Base-by-base conservation (phyloP, 331 rosid genomes). In the Rhamnella rubrinervis region DNA sequence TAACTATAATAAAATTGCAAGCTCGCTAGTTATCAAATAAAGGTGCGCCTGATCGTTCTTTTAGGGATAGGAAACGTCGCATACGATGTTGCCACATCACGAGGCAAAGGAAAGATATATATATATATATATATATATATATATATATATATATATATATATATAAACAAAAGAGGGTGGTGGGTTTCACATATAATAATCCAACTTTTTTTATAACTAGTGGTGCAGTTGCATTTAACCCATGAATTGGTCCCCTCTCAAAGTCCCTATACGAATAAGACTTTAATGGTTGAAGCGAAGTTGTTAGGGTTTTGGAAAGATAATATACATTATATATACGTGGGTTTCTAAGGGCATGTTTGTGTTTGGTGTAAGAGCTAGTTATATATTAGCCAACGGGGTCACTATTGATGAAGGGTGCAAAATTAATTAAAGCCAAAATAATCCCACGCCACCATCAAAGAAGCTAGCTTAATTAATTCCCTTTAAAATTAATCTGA, bases 241-340 rank as follows among this genome's bases (percentile, higher is more conserved):
- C 77, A 68, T 26, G 63, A 11, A 44, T 52, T 86, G 97, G 93
- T 92, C 93, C 97, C 96, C 80, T 63, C 68, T 19, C 67, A 65
- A 62, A 46, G 66, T 52, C 71, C 38, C 38, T 74, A 52, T 68
- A 49, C 63, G 93, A 82, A 70, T 75, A 68, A 81, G 91, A 83
- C 91, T 86, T 84, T 81, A 82, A 78, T 81, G 88, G 74, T 80
- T 68, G 77, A 72, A 74, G 57, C 71, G 78, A 73, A 72, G 82
- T 64, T 78, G 85, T 66, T 71, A 44, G 75, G 65, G 77, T 46
- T 25, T 56, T 38, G 21, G 59, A 47, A 18, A 46, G 59, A 23
- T 21, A 17, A 21, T 38, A 28, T 19, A 39, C 40, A 47, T 47
- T 51, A 25, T 56, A 73, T 59, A 19, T 63, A 40, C 35, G 75